Evolutionary conservation across 2,329 filamentous ascomycete genomes (phyloP).

Genomic region (Paecilomyces sp.): DNA sequence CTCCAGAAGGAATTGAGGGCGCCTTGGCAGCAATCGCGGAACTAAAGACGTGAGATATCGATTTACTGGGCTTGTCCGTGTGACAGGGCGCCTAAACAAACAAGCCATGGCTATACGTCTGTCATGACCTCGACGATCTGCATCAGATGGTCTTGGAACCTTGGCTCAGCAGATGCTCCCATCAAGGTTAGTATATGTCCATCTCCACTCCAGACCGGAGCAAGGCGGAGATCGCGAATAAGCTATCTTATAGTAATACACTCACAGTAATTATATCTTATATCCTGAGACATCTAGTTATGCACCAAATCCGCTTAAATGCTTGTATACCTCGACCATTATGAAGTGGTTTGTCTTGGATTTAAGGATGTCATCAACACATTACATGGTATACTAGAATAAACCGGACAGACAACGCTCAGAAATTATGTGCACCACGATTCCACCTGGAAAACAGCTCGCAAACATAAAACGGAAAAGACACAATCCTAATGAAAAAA

Average conservation of each 20-base stretch:
- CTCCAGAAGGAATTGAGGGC: slow-evolving; percentile 1
- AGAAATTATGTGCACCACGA: background rate
- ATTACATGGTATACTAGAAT: background rate
- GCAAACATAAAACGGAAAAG: background rate
- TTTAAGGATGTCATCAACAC: background rate
- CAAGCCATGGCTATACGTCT: background rate
- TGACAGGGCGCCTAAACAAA: background rate
- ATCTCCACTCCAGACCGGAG: too few species aligned
- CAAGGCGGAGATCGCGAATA: too few species aligned
- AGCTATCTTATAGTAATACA: too few species aligned
- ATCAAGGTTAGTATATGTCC: too few species aligned
- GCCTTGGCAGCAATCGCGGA: background rate
- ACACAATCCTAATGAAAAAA: background rate
- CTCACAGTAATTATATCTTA: too few species aligned
- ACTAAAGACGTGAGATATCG: background rate
- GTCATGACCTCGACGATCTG: background rate
- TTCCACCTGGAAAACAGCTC: background rate
- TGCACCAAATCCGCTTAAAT: too few species aligned
- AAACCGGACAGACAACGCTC: background rate
- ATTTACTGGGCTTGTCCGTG: background rate
- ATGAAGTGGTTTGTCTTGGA: background rate
- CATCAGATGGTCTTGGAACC: background rate
- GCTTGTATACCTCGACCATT: too few species aligned
- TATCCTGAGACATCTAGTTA: too few species aligned
- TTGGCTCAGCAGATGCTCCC: too few species aligned